Conservation (phyloP, 495 filamentous ascomycete genomes). For the Achaetomiella virescens region DNA sequence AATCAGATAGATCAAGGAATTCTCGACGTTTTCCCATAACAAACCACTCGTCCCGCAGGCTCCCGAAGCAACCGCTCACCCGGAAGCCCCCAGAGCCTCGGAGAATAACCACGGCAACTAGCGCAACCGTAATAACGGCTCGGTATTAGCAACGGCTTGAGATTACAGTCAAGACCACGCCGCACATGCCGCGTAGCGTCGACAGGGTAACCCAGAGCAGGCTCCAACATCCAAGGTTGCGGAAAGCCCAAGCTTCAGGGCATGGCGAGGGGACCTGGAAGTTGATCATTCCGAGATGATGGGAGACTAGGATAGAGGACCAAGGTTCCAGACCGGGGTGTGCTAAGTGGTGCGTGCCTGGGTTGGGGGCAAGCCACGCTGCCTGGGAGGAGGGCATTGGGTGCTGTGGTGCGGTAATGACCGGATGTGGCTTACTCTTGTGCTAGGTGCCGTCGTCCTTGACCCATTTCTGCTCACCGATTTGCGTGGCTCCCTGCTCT, state of each 20-base stretch:
- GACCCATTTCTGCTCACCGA: no score
- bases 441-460: no score
- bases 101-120: neutral
- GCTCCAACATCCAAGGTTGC: neutral
- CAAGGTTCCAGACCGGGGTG: neutral
- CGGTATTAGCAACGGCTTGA: neutral
- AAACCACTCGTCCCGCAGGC: no score
- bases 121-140: neutral
- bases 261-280: slow-evolving; percentile 12
- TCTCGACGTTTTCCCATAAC: no score
- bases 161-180: neutral
- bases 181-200: neutral
- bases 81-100: neutral
- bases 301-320: neutral
- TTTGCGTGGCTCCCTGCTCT: no score
- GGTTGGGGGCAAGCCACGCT: neutral
- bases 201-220: neutral
- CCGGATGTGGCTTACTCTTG: no score
- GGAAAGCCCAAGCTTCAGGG: neutral
- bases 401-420: no score
- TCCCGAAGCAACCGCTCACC: neutral
- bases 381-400: no score
- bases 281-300: slow-evolving; percentile 20
- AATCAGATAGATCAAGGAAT: no score
- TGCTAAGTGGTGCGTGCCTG: neutral